Conservation (phyloP, 805 yeast genomes). For the Komagataella pseudopastoris region DNA sequence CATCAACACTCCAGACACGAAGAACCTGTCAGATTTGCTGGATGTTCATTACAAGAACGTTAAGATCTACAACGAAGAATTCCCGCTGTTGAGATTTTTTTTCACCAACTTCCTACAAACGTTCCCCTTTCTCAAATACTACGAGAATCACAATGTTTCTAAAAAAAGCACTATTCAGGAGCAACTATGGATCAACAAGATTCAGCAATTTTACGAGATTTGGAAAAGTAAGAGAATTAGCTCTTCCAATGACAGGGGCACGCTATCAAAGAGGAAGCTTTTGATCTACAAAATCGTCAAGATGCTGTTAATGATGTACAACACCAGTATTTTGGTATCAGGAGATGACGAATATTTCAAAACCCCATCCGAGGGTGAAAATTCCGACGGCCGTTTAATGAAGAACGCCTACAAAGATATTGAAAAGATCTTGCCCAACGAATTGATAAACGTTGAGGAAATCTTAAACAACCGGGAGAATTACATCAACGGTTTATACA, state of each 20-base stretch:
- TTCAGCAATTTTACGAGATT: conserved; percentile 73
- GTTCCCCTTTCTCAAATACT: conserved; percentile 56
- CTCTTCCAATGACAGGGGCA: conserved; percentile 62
- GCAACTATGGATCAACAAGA: conserved; percentile 61
- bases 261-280: conserved; percentile 57
- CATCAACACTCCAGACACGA: conserved; percentile 10
- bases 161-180: conserved; percentile 4
- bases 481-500: conserved; percentile 40
- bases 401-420: conserved; percentile 23
- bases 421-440: conserved; percentile 14
- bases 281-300: conserved; percentile 47
- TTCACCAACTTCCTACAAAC: conserved; percentile 48
- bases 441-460: conserved; percentile 8
- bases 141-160: conserved; percentile 22
- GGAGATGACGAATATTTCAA: conserved; percentile 37
- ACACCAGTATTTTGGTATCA: conserved; percentile 56
- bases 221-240: conserved; percentile 64
- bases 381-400: neutral
- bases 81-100: conserved; percentile 61
- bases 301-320: conserved; percentile 53
- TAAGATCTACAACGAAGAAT: conserved; percentile 20
- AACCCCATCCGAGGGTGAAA: conserved; percentile 5
- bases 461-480: conserved; percentile 15
- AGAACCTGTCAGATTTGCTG: conserved; percentile 8
- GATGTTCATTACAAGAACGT: conserved; percentile 7